phyloP scores from a whole-genome alignment of 371 early-diverging fungal genomes.

The Mucor circinelloides region DNA sequence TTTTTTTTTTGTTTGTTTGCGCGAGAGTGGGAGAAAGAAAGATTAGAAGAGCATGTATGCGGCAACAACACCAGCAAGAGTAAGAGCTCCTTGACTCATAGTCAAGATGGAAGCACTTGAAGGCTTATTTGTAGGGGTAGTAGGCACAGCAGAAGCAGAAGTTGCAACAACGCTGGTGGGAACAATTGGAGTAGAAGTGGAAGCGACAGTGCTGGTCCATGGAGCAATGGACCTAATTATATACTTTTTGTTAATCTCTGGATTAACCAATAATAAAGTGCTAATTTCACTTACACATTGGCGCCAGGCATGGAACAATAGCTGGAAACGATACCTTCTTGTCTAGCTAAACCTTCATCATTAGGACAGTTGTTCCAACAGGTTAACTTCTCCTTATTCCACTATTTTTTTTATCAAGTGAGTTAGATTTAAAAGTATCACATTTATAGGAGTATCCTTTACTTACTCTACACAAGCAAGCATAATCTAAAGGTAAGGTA shows the following conservation, averaged over 20 bases:
- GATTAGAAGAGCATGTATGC: constrained; percentile 22
- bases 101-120: constrained; percentile 24
- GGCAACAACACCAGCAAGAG: constrained; percentile 16
- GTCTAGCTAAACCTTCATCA: constrained; percentile 16
- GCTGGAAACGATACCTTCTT: constrained; percentile 16
- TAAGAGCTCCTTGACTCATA: constrained; percentile 16
- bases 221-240: constrained; percentile 24
- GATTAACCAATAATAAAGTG: not conserved
- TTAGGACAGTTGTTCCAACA: constrained; percentile 34
- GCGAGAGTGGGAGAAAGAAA: not conserved
- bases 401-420: constrained; percentile 13
- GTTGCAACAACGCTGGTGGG: constrained; percentile 9
- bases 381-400: constrained; percentile 27
- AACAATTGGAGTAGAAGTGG: constrained; percentile 20
- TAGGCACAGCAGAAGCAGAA: constrained; percentile 5
- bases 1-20: not conserved
- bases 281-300: constrained; percentile 28
- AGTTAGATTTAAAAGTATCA: constrained; percentile 15
- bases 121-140: constrained; percentile 14
- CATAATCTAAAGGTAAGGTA: constrained; percentile 21
- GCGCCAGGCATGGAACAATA: constrained; percentile 35
- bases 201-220: constrained; percentile 24
- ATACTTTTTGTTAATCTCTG: not conserved
- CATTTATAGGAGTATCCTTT: not conserved
- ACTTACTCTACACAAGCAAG: constrained; percentile 33